Conservation (phyloP, 306 rosid species). For the Lagenaria siceraria region DNA sequence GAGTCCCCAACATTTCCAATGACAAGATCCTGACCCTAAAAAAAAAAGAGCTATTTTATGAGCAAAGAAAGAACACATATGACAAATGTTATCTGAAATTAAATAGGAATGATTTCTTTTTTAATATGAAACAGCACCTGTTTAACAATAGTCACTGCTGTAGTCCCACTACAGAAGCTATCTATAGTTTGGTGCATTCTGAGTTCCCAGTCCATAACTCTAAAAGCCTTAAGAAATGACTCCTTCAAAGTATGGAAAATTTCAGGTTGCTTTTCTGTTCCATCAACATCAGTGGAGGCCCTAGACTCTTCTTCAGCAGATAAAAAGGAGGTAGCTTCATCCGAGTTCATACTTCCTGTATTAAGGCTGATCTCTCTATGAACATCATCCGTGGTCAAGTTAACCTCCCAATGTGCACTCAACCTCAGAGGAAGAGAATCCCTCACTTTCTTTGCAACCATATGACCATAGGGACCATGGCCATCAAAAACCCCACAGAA, state of each 20-base stretch:
- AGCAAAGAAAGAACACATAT: conserved; percentile 21
- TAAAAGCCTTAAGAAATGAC: conserved; percentile 76
- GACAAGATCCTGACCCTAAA: conserved; percentile 74
- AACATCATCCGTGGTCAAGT: conserved; percentile 38
- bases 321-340: conserved; percentile 41
- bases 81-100: not conserved
- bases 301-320: conserved; percentile 63
- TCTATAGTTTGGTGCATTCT: conserved; percentile 56
- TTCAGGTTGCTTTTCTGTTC: conserved; percentile 54
- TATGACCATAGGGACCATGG: conserved; percentile 92
- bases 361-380: conserved; percentile 62
- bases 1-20: conserved; percentile 94
- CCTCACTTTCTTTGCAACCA: conserved; percentile 98
- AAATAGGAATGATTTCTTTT: not conserved
- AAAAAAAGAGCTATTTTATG: conserved; percentile 10
- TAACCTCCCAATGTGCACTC: conserved; percentile 78
- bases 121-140: conserved; percentile 37
- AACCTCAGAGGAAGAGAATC: conserved; percentile 88
- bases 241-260: conserved; percentile 67
- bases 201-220: conserved; percentile 83
- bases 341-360: conserved; percentile 55
- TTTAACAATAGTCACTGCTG: conserved; percentile 86
- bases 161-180: conserved; percentile 94
- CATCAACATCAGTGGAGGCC: conserved; percentile 46
- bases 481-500: conserved; percentile 99